Base-by-base conservation (phyloP, 2,329 filamentous ascomycete species). In the Harringtonia aguacate region DNA sequence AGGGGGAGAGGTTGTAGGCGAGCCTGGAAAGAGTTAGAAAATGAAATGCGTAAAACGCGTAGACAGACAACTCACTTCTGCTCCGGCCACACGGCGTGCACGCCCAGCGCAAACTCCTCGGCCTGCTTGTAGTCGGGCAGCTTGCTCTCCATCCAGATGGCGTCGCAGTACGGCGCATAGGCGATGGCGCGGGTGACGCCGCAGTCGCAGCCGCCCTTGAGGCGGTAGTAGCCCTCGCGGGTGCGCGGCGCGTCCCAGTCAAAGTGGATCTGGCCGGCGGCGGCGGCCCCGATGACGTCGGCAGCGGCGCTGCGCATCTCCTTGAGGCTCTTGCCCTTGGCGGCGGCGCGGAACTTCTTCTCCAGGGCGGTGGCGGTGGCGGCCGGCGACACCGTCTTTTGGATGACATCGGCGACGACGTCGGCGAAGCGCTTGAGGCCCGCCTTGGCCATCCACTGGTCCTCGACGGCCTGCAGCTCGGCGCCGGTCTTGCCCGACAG, bases 81-180 rank as follows among this genome's bases (percentile, higher is more conserved):
- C 68, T 98, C 85, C 1, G 92, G 92, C 79, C 84, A 95, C 10
- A 88, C 86, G 45, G 87, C 84, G 65, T 97, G 92, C 34, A 98
- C 90, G 40, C 92, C 90, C 36, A 85, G 75, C 28, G 92, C 89
- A 56, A 98, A 98, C 60, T 95, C 84, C 69, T 87, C 78, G 21
- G 92, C 92, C 69, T 97, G 92, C 40, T 74, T 73, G 63, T 73
- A 97, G 62, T 97, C 90, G 37, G 92, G 92, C 53, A 95, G 73
- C 70, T 95, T 95, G 69, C 84, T 90, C 77, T 98, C 92, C 92
- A 98, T 98, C 92, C 92, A 98, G 65, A 98, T 94, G 62, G 94
- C 80, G 59, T 97, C 90, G 50, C 84, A 84, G 68, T 94, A 95
- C 3, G 92, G 90, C 0, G 86, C 90, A 60, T 94, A 97, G 7